Evolutionary conservation across 2,329 filamentous ascomycete species (phyloP).

Genomic region (Dactylonectria macrodidyma): DNA sequence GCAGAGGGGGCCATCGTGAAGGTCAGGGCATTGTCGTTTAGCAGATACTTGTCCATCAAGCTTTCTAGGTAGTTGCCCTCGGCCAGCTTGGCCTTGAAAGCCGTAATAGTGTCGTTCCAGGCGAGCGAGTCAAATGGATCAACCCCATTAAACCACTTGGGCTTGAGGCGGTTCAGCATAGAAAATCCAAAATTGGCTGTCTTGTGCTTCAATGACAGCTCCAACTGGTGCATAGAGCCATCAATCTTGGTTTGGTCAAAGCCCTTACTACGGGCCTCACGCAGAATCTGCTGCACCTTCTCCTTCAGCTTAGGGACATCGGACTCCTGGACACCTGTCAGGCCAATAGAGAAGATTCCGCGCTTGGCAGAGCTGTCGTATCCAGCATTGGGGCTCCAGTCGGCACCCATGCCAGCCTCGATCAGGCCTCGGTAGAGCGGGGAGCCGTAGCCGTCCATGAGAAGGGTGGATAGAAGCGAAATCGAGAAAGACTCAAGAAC

Average conservation of each 20-base stretch:
- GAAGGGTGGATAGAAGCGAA: conserved; percentile 83
- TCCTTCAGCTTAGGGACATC: conserved; percentile 84
- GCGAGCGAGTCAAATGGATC: conserved; percentile 92
- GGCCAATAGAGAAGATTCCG: conserved; percentile 90
- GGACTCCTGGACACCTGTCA: conserved; percentile 89
- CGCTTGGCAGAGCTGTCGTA: conserved; percentile 85
- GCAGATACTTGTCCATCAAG: conserved; percentile 89
- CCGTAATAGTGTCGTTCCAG: conserved; percentile 90
- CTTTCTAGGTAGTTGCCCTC: conserved; percentile 86
- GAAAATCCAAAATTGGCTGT: conserved; percentile 95
- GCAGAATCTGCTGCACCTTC: conserved; percentile 80
- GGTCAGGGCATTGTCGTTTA: conserved; percentile 88
- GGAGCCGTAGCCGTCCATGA: conserved; percentile 96
- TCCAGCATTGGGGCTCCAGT: conserved; percentile 95
- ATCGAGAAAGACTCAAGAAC: conserved; percentile 91
- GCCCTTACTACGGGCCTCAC: conserved; percentile 79
- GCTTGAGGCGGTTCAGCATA: conserved; percentile 88
- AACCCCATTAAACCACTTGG: conserved; percentile 95
- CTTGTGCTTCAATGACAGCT: conserved; percentile 95
- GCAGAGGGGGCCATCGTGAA: conserved; percentile 95
- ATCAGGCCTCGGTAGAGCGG: conserved; percentile 92
- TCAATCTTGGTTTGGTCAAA: conserved; percentile 94
- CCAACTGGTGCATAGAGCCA: conserved; percentile 92
- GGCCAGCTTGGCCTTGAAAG: conserved; percentile 84
- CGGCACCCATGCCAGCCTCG: conserved; percentile 89